Conservation (phyloP, 2,329 filamentous ascomycete genomes). For the Chaetomiaceae sp. region DNA sequence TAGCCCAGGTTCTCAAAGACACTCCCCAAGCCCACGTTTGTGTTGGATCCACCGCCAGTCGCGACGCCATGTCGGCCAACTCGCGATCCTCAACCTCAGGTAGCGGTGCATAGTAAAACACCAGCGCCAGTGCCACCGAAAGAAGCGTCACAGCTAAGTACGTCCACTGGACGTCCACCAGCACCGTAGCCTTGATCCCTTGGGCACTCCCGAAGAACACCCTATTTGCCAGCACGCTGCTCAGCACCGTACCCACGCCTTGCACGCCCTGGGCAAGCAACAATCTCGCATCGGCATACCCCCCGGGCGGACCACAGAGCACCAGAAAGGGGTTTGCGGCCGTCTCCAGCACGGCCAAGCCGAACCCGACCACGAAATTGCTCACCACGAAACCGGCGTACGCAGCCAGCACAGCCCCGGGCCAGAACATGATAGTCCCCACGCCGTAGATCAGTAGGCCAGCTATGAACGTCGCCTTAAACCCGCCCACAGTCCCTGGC, state of each 20-base stretch:
- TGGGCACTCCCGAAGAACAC: constrained; percentile 56
- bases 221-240: constrained; percentile 65
- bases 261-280: constrained; percentile 73
- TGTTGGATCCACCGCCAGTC: constrained; percentile 46
- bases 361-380: constrained; percentile 71
- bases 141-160: constrained; percentile 77
- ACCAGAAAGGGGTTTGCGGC: constrained; percentile 70
- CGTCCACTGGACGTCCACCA: constrained; percentile 77
- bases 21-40: constrained; percentile 47
- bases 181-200: constrained; percentile 34
- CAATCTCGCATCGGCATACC: constrained; percentile 69
- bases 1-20: constrained; percentile 49
- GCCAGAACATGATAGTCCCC: constrained; percentile 84
- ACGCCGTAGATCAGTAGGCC: constrained; percentile 70
- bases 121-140: constrained; percentile 63
- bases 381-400: constrained; percentile 74
- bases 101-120: constrained; percentile 64
- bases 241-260: constrained; percentile 68
- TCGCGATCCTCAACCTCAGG: constrained; percentile 56
- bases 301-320: constrained; percentile 68
- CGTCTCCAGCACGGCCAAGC: constrained; percentile 71
- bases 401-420: constrained; percentile 66
- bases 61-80: constrained; percentile 44
- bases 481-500: constrained; percentile 64
- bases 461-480: constrained; percentile 74